These are phyloP conservation scores for Cryptosporidium andersoni DNA, from an alignment of 169 alveolate species.

Conservation along the genomic window DNA sequence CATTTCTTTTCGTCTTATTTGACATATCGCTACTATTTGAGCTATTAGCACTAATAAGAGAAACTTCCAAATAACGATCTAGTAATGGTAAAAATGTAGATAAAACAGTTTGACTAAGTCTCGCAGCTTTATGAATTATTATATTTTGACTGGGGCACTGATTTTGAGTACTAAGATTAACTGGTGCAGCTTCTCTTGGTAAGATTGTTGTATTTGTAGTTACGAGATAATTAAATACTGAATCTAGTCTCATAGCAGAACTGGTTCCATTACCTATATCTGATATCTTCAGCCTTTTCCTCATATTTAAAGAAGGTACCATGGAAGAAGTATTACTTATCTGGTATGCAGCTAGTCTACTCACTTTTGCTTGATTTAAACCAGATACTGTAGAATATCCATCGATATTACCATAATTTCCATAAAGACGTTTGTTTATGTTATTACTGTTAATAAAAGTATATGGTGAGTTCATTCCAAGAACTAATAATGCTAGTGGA, in stretches of 20 bases:
- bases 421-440: not conserved
- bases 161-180: not conserved
- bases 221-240: conserved; percentile 6
- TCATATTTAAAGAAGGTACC: too few species aligned
- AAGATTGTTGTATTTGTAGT: too few species aligned
- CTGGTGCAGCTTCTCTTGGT: too few species aligned
- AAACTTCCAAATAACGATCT: conserved; percentile 61
- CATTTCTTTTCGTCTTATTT: conserved; percentile 22
- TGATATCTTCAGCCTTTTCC: too few species aligned
- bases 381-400: too few species aligned
- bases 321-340: too few species aligned
- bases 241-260: not conserved
- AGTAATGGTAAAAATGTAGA: conserved; percentile 38
- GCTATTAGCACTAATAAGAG: conserved; percentile 19
- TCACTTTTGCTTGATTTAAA: too few species aligned
- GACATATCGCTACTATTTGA: not conserved
- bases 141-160: not conserved
- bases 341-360: too few species aligned
- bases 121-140: not conserved
- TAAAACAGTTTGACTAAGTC: conserved; percentile 16
- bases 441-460: conserved; percentile 7
- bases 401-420: not conserved
- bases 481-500: conserved; percentile 43
- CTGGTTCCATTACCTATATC: too few species aligned
- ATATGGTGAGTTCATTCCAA: conserved; percentile 49